These are phyloP conservation scores for Letharia lupina DNA, from an alignment of 495 filamentous ascomycete species.

Conservation along the genomic window DNA sequence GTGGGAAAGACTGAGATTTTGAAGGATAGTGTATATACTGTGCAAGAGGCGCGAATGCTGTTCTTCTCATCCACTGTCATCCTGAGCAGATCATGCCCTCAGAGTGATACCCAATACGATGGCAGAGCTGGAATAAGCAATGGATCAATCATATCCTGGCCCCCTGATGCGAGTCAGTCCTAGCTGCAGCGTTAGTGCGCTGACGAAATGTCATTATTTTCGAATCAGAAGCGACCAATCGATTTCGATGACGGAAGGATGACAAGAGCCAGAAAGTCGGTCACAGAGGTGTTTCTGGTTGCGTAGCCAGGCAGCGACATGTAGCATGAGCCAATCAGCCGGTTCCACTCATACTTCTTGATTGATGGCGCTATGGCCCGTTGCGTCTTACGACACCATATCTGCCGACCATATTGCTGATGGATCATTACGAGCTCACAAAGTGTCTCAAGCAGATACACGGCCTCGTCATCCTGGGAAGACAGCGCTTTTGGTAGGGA, in stretches of 20 bases:
- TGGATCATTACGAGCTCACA: conserved; percentile 2
- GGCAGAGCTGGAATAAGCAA: conserved; percentile 1
- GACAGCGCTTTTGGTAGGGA: background rate
- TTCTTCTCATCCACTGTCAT: background rate
- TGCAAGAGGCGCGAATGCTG: background rate
- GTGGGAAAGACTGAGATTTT: background rate
- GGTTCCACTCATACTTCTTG: background rate
- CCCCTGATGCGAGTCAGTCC: conserved; percentile 4
- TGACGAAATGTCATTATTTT: background rate
- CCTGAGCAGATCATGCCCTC: background rate
- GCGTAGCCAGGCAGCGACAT: background rate
- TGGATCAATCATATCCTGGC: background rate
- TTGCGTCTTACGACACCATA: background rate
- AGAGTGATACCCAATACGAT: conserved; percentile 1
- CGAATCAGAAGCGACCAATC: conserved; percentile 1
- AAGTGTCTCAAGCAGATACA: background rate
- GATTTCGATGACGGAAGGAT: background rate
- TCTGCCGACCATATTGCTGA: background rate
- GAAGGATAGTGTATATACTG: background rate
- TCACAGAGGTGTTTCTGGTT: background rate
- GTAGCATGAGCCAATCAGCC: background rate
- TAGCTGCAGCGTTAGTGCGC: conserved; percentile 7
- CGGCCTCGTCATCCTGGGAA: background rate
- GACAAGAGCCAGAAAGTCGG: background rate
- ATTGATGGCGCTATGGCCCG: background rate